phyloP scores from a whole-genome alignment of 176 grass and related monocot genomes.

The Triticum timopheevii region DNA sequence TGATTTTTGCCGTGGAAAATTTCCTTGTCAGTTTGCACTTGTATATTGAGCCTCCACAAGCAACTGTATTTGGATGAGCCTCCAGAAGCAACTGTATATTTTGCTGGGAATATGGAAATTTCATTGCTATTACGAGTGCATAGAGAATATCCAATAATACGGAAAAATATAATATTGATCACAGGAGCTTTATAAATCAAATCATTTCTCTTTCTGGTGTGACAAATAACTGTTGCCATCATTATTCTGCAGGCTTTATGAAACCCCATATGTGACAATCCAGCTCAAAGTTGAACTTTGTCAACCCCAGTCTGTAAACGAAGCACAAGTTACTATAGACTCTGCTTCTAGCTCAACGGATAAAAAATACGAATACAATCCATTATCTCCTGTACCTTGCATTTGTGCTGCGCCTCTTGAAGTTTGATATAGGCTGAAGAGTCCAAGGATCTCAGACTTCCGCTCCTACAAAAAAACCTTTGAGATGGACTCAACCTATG shows the following conservation, averaged over 20 bases:
- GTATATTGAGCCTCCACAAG: neutral
- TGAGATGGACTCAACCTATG: constrained; percentile 42
- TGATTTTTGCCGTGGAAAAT: constrained; percentile 35
- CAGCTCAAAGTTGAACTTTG: constrained; percentile 48
- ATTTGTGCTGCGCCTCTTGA: constrained; percentile 61
- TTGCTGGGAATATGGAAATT: neutral
- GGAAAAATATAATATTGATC: neutral
- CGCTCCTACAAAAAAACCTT: constrained; percentile 57
- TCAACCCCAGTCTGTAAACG: constrained; percentile 23
- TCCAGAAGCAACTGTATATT: neutral
- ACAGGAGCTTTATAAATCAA: neutral
- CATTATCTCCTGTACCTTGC: constrained; percentile 61
- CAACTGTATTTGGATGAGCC: neutral
- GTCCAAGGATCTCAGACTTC: constrained; percentile 81
- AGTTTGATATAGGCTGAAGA: constrained; percentile 86
- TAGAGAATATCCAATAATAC: neutral
- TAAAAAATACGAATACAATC: constrained; percentile 68
- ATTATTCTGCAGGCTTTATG: constrained; percentile 60
- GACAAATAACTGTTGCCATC: constrained; percentile 5
- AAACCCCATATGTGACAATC: constrained; percentile 71
- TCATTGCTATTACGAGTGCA: neutral
- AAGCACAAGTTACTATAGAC: constrained; percentile 19
- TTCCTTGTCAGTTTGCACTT: constrained; percentile 16
- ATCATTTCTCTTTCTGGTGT: constrained; percentile 18
- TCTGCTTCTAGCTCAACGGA: constrained; percentile 45